Evolutionary conservation across 106 monocot species (phyloP).

Genomic region (Agapanthus africanus): DNA sequence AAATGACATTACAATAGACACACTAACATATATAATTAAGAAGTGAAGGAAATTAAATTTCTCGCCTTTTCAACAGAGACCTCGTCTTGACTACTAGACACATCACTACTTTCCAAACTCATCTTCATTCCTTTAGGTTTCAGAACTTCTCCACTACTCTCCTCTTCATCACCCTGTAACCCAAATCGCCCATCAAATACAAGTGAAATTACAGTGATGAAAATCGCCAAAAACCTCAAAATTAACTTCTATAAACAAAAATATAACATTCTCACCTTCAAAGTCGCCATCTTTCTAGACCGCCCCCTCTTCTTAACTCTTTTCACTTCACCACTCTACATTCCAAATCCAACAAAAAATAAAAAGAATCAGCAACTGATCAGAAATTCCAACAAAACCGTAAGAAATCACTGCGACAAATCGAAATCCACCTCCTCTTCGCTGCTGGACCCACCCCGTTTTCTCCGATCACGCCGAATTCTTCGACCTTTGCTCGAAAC

Average conservation of each 20-base stretch:
- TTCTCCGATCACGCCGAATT: neutral
- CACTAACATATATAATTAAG: no score
- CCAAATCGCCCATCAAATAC: no score
- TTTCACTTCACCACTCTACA: neutral
- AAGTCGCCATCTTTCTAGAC: neutral
- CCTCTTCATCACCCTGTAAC: neutral
- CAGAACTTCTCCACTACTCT: no score
- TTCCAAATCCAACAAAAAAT: neutral
- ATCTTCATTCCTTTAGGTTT: no score
- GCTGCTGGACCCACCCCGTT: neutral
- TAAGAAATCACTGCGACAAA: neutral
- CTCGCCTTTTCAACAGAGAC: no score
- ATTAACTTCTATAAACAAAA: neutral
- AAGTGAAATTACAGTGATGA: no score
- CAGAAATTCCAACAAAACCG: neutral
- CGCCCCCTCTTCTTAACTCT: neutral
- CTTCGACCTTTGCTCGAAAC: neutral
- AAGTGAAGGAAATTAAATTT: no score
- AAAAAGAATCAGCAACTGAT: neutral
- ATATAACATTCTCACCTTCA: neutral
- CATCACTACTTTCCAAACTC: neutral
- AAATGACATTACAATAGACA: no score
- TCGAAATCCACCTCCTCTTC: neutral
- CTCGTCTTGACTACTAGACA: no score
- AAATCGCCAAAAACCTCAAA: no score